phyloP scores from a whole-genome alignment of 1,139 yeast species.

The Candida labiduridarum region DNA sequence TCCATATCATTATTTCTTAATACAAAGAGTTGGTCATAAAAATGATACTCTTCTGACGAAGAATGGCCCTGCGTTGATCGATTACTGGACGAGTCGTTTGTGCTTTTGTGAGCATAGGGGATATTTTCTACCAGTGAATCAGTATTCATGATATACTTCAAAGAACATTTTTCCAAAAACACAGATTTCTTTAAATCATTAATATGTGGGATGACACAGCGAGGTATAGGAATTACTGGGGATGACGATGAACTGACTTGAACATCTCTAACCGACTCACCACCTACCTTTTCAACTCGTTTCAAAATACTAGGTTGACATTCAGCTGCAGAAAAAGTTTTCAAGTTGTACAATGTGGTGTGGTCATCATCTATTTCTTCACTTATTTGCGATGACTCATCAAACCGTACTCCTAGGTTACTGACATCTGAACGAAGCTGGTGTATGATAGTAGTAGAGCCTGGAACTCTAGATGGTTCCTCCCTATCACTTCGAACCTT shows the following conservation, averaged over 20 bases:
- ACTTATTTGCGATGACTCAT: too few species aligned
- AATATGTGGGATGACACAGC: neutral
- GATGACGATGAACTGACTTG: neutral
- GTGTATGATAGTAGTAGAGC: too few species aligned
- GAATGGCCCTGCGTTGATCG: neutral
- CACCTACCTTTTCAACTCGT: neutral
- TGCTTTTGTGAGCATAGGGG: too few species aligned
- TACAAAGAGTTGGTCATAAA: neutral
- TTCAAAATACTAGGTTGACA: neutral
- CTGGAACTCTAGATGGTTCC: too few species aligned
- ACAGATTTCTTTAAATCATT: neutral
- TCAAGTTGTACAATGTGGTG: neutral
- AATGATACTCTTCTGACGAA: neutral
- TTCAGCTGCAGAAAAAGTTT: constrained; percentile 10
- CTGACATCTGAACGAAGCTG: too few species aligned
- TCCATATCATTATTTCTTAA: neutral
- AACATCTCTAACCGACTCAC: too few species aligned
- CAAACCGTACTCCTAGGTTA: too few species aligned
- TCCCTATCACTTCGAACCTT: too few species aligned
- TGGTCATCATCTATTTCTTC: neutral
- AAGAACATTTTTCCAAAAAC: constrained; percentile 3
- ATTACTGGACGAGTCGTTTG: neutral
- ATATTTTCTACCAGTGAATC: too few species aligned
- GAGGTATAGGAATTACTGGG: neutral
- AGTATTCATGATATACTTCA: neutral